phyloP scores from a whole-genome alignment of 2,329 filamentous ascomycete species.

The Aspergillus puulaauensis region DNA sequence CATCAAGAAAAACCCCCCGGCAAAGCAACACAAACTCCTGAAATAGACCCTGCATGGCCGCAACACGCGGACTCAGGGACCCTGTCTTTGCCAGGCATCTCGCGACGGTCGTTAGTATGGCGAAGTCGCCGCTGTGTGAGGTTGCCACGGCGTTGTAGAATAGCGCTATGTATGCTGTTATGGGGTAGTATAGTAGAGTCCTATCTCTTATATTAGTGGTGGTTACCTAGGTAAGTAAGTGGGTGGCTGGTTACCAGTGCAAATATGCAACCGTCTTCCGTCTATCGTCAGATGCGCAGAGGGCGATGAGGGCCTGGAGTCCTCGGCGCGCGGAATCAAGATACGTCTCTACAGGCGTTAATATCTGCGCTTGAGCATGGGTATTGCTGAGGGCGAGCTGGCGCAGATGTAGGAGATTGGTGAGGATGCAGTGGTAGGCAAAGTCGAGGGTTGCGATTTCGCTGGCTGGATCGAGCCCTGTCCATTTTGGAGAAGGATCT shows the following conservation, averaged over 20 bases:
- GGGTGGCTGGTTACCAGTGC: constrained; percentile 14
- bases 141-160: constrained; percentile 24
- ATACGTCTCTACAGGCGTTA: constrained; percentile 3
- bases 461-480: constrained; percentile 16
- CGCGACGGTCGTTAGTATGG: constrained; percentile 18
- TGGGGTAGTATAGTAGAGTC: constrained; percentile 22
- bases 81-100: constrained; percentile 14
- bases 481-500: constrained; percentile 15
- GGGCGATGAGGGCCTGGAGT: constrained; percentile 14
- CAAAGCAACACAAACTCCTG: constrained; percentile 19
- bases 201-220: not conserved
- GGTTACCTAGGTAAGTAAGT: not conserved
- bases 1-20: constrained; percentile 1
- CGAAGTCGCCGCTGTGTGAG: constrained; percentile 19
- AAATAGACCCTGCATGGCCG: constrained; percentile 16
- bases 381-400: constrained; percentile 4
- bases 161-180: constrained; percentile 22
- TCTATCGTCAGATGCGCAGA: constrained; percentile 18
- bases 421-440: constrained; percentile 21
- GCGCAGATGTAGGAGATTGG: constrained; percentile 19
- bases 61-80: constrained; percentile 16
- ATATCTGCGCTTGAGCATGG: not conserved
- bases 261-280: constrained; percentile 17
- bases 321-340: constrained; percentile 22
- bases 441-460: constrained; percentile 23